Percentiles rank a stretch among this genome's conserved stretches.
Conservation (phyloP, 441 rosid genomes). For the Adansonia grandidieri region DNA sequence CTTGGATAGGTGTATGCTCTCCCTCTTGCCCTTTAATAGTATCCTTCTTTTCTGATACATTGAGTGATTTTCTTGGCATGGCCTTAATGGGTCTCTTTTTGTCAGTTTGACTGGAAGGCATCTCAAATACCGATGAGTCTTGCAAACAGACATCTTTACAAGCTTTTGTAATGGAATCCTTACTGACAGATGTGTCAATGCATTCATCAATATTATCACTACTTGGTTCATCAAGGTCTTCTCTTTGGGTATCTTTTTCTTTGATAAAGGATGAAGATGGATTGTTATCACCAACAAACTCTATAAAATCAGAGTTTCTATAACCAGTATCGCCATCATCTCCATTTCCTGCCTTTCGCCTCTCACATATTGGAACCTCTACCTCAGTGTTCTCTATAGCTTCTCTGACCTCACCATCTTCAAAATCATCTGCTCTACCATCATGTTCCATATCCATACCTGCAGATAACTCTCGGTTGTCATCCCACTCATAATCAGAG, state of each 20-base stretch:
- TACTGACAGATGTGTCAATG: conserved; percentile 24
- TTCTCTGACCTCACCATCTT: conserved; percentile 71
- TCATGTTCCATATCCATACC: conserved; percentile 47
- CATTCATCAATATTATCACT: conserved; percentile 27
- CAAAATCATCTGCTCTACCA: conserved; percentile 51
- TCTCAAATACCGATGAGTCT: conserved; percentile 38
- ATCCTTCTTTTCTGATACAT: conserved; percentile 38
- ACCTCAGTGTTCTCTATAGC: conserved; percentile 30
- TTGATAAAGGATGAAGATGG: conserved; percentile 35
- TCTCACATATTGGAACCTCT: conserved; percentile 36
- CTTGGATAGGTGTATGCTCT: conserved; percentile 43
- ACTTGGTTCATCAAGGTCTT: conserved; percentile 39
- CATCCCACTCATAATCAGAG: conserved; percentile 55
- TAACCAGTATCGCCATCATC: conserved; percentile 37
- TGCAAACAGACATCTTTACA: conserved; percentile 36
- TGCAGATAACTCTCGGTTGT: conserved; percentile 41
- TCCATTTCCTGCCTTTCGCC: conserved; percentile 27
- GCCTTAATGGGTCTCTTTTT: conserved; percentile 9
- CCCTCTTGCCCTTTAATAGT: conserved; percentile 31
- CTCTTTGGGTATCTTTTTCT: conserved; percentile 36
- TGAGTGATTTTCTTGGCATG: conserved; percentile 33
- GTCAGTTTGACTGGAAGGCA: conserved; percentile 34
- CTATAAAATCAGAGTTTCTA: conserved; percentile 29
- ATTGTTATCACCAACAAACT: conserved; percentile 23
- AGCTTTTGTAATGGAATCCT: conserved; percentile 27